Conservation (phyloP, 495 filamentous ascomycete genomes). For the Tuber melanosporum region DNA sequence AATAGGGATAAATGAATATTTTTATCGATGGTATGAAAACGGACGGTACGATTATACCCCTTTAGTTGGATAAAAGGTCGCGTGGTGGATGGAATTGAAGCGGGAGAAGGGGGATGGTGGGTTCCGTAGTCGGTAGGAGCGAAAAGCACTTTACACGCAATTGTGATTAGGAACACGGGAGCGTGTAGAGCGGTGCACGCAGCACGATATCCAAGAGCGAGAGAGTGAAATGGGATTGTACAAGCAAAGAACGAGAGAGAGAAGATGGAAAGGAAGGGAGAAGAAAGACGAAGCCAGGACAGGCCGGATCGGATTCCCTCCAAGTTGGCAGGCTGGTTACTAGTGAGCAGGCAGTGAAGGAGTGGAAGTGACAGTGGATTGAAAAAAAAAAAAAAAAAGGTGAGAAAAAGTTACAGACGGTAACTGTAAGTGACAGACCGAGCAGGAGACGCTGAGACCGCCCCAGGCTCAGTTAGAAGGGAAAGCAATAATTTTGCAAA, state of each 20-base stretch:
- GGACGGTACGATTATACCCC: not conserved
- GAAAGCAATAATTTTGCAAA: not conserved
- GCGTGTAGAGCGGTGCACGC: conserved; percentile 36
- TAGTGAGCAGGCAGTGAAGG: not conserved
- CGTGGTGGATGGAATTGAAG: not conserved
- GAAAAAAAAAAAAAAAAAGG: not conserved
- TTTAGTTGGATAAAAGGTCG: not conserved
- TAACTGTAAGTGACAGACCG: not conserved
- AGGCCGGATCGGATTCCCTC: not conserved
- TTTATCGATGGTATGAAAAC: conserved; percentile 5
- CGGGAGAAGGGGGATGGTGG: conserved; percentile 3
- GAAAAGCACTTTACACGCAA: conserved; percentile 37
- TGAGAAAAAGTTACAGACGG: not conserved
- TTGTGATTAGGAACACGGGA: conserved; percentile 24
- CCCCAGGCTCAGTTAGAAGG: not conserved
- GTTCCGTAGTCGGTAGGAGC: conserved; percentile 27
- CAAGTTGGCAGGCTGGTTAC: not conserved
- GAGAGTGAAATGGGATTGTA: not conserved
- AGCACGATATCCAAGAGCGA: conserved; percentile 10
- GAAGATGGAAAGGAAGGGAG: not conserved
- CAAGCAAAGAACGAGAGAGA: not conserved
- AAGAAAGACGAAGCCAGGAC: not conserved
- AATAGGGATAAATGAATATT: conserved; percentile 4
- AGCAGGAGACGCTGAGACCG: not conserved
- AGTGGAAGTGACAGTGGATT: not conserved